Conservation (phyloP, 148 eudicot genomes). For the Mesembryanthemum crystallinum region DNA sequence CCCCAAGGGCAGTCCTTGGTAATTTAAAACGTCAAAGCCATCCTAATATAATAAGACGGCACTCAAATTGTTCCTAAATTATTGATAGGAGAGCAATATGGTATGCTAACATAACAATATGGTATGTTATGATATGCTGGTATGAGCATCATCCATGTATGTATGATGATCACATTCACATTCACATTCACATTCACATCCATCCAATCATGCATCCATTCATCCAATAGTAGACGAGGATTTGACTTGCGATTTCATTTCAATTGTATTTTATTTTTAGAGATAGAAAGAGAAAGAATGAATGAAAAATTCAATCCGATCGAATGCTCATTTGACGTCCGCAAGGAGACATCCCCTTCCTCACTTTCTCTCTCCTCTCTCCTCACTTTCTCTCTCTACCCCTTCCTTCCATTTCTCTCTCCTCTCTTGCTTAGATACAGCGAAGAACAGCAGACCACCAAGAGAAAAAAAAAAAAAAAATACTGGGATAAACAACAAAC, state of each 20-base stretch:
- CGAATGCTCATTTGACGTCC: slow-evolving; percentile 82
- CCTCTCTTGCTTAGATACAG: slow-evolving; percentile 38
- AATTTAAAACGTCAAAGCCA: neutral
- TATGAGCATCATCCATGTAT: neutral
- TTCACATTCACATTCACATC: too few species aligned
- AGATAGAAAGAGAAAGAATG: slow-evolving; percentile 5
- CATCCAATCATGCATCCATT: slow-evolving; percentile 7
- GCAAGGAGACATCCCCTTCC: slow-evolving; percentile 45
- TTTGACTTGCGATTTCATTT: slow-evolving; percentile 25
- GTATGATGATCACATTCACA: too few species aligned
- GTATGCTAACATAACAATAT: too few species aligned
- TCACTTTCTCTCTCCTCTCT: slow-evolving; percentile 27
- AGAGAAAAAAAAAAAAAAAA: neutral
- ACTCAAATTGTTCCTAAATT: too few species aligned
- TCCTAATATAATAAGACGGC: neutral
- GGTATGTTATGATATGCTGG: too few species aligned
- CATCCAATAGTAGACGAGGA: slow-evolving; percentile 26
- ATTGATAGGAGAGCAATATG: too few species aligned
- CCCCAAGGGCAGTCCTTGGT: neutral
- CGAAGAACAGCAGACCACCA: slow-evolving; percentile 47
- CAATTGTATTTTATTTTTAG: neutral
- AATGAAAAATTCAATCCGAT: slow-evolving; percentile 52
- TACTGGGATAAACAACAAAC: slow-evolving; percentile 21
- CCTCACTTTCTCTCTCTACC: slow-evolving; percentile 28
- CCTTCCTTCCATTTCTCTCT: slow-evolving; percentile 20